Conservation (phyloP, 202 grass and related monocot species). For the Hordeum pubiflorum region DNA sequence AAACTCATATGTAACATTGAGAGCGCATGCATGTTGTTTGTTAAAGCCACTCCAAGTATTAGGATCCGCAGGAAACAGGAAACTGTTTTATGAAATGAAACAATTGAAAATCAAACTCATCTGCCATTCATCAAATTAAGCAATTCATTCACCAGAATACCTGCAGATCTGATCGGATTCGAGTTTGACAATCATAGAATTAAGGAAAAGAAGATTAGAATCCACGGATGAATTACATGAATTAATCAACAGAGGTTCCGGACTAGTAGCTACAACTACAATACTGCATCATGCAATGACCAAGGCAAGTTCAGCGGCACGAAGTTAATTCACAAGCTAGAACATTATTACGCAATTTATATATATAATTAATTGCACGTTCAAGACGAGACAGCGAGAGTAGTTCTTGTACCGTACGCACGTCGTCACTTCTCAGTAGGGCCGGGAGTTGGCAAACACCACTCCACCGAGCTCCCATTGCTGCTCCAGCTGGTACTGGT, state of each 20-base stretch:
- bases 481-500: slow-evolving; percentile 39
- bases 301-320: slow-evolving; percentile 13
- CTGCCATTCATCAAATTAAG: not conserved
- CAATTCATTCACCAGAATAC: not conserved
- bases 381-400: not conserved
- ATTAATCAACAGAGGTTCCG: slow-evolving; percentile 12
- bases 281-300: slow-evolving; percentile 44
- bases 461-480: slow-evolving; percentile 69
- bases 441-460: slow-evolving; percentile 40
- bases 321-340: slow-evolving; percentile 21
- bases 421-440: slow-evolving; percentile 37
- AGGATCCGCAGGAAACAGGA: not conserved
- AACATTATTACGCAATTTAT: slow-evolving; percentile 3
- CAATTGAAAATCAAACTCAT: not conserved
- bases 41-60: not conserved
- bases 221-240: not conserved
- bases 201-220: not conserved
- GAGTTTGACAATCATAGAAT: not conserved
- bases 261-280: slow-evolving; percentile 12
- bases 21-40: not conserved
- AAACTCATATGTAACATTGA: not conserved
- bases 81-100: not conserved
- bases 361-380: not conserved
- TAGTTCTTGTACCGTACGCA: slow-evolving; percentile 33
- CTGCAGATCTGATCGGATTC: not conserved